Evolutionary conservation across 228 moss, liverwort and hornwort genomes (phyloP).

Genomic region (Sphagnum fallax): DNA sequence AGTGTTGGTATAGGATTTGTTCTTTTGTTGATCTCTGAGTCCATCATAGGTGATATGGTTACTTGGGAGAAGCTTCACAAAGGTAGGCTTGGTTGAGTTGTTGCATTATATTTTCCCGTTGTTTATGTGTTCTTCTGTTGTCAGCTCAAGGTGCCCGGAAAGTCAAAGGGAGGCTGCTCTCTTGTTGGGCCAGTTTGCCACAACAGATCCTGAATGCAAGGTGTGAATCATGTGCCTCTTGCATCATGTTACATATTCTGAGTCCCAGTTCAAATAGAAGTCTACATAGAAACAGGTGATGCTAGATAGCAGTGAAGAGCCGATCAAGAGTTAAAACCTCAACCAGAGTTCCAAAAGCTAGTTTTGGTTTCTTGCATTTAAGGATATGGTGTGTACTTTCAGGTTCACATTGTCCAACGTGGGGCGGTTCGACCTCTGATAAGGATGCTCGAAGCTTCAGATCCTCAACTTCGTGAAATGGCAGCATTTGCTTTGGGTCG

Average conservation of each 20-base stretch:
- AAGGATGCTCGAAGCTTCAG: conserved; percentile 92
- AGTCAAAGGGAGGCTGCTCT: conserved; percentile 98
- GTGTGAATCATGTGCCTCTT: conserved; percentile 16
- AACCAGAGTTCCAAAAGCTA: no score
- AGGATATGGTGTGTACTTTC: conserved; percentile 5
- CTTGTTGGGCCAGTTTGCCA: conserved; percentile 91
- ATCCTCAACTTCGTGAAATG: conserved; percentile 98
- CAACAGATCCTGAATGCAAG: conserved; percentile 99
- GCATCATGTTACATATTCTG: neutral
- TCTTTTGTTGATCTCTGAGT: no score
- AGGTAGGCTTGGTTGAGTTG: neutral
- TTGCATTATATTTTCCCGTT: neutral
- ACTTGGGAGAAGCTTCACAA: no score
- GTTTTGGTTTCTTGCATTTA: no score
- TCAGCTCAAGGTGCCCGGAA: conserved; percentile 93
- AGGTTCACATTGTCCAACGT: conserved; percentile 98
- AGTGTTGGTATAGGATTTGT: no score
- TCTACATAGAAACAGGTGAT: neutral
- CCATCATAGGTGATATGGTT: no score
- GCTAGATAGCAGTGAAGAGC: neutral
- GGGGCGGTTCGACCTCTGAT: conserved; percentile 95
- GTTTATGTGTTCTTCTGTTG: neutral
- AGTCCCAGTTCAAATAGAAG: no score
- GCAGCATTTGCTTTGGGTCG: conserved; percentile 98
- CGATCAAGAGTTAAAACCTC: no score